These are phyloP conservation scores for Pythium grandisporangium DNA, from an alignment of 352 stramenopile species.

Conservation along the genomic window DNA sequence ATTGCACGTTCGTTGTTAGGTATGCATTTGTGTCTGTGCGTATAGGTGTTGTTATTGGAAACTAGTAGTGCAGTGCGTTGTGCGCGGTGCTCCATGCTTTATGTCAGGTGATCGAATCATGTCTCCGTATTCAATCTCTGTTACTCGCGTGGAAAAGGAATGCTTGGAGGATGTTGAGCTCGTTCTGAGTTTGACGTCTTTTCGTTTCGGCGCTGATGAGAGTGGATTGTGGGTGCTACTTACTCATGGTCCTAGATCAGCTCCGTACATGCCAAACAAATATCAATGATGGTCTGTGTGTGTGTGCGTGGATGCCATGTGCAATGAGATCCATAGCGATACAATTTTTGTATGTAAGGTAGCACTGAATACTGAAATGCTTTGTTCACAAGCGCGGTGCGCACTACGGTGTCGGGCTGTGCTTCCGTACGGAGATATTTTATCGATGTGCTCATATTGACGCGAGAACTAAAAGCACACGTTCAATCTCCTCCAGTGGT, in stretches of 20 bases:
- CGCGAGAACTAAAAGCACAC: constrained; percentile 84
- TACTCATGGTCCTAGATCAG: constrained; percentile 58
- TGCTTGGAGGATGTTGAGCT: constrained; percentile 44
- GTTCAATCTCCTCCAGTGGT: constrained; percentile 58
- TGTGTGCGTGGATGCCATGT: not conserved
- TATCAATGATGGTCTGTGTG: constrained; percentile 1
- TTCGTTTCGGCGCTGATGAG: constrained; percentile 68
- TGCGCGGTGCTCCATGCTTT: constrained; percentile 31
- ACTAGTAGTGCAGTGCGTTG: not conserved
- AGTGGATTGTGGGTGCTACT: constrained; percentile 31
- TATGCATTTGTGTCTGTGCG: not conserved
- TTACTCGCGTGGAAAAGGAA: constrained; percentile 80
- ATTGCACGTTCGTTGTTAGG: too few relatives aligned
- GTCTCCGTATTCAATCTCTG: constrained; percentile 61
- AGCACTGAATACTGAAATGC: constrained; percentile 80
- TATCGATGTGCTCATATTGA: constrained; percentile 78
- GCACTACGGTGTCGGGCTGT: not conserved
- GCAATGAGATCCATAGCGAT: too few relatives aligned
- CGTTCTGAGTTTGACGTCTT: constrained; percentile 57
- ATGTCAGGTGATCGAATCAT: constrained; percentile 74
- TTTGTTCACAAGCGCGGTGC: constrained; percentile 15
- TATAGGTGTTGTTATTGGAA: too few relatives aligned
- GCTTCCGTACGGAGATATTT: constrained; percentile 53
- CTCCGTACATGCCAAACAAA: constrained; percentile 41
- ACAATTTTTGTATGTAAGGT: too few relatives aligned